Evolutionary conservation across 768 basidiomycete genomes (phyloP).

Genomic region (Mycena belliarum): DNA sequence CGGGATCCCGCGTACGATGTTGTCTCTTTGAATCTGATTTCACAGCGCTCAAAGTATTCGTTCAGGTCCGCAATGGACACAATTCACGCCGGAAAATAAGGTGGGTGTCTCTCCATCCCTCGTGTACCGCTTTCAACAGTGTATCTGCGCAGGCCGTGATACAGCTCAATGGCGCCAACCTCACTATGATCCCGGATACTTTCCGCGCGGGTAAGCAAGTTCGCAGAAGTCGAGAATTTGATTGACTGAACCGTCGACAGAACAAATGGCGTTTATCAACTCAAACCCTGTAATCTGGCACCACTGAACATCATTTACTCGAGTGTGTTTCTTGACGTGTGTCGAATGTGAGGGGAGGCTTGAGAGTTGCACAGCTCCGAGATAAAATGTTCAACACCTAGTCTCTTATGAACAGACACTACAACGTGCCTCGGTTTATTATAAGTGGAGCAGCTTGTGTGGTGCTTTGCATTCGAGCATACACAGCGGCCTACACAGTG

Average conservation of each 20-base stretch:
- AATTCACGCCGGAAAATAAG: conserved; percentile 22
- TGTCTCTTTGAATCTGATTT: too few relatives aligned
- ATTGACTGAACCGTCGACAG: conserved; percentile 20
- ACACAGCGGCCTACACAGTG: too few relatives aligned
- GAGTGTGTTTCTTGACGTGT: too few relatives aligned
- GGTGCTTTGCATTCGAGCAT: too few relatives aligned
- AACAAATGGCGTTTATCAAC: conserved; percentile 24
- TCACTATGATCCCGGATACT: conserved; percentile 24
- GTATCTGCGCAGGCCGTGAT: conserved; percentile 17
- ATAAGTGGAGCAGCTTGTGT: too few relatives aligned
- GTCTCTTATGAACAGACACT: too few relatives aligned
- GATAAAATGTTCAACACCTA: too few relatives aligned
- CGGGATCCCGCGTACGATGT: conserved; percentile 34
- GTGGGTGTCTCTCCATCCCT: background rate
- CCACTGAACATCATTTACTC: too few relatives aligned
- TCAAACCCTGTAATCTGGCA: conserved; percentile 14
- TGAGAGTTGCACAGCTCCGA: too few relatives aligned
- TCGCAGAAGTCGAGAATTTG: background rate
- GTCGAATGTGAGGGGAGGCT: too few relatives aligned
- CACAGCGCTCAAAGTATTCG: too few relatives aligned
- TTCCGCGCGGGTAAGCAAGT: conserved; percentile 15
- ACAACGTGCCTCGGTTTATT: too few relatives aligned
- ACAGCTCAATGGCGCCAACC: conserved; percentile 25
- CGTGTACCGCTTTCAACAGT: background rate
- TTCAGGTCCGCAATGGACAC: conserved; percentile 24